A percentile compares a stretch with the other conserved stretches of the same genome.
These are phyloP conservation scores for Seiridium cupressi DNA, from an alignment of 2,329 filamentous ascomycete species.

Conservation along the genomic window DNA sequence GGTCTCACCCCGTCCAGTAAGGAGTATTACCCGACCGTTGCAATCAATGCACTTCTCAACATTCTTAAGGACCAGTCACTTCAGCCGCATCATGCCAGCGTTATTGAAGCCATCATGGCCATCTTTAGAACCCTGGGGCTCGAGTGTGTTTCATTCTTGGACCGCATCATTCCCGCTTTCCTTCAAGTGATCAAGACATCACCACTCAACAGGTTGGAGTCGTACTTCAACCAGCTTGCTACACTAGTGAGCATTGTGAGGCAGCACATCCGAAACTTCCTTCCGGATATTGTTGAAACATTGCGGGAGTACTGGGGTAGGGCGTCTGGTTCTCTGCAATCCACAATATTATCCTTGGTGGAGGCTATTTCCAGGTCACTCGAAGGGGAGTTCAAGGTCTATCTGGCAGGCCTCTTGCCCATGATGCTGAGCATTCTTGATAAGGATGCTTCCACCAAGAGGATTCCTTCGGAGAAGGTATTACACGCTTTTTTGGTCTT, in stretches of 20 bases:
- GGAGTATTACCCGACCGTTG: slow-evolving; percentile 97
- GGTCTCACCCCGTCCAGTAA: slow-evolving; percentile 95
- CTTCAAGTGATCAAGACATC: slow-evolving; percentile 84
- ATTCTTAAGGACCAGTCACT: slow-evolving; percentile 90
- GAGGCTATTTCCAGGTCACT: slow-evolving; percentile 92
- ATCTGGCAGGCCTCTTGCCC: slow-evolving; percentile 83
- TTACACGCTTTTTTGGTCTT: slow-evolving; percentile 95
- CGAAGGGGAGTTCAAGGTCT: slow-evolving; percentile 97
- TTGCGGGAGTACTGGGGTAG: slow-evolving; percentile 87
- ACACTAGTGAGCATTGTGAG: slow-evolving; percentile 92
- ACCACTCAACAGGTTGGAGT: slow-evolving; percentile 75
- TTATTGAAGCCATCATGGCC: slow-evolving; percentile 97
- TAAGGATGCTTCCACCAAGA: slow-evolving; percentile 72
- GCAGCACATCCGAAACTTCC: slow-evolving; percentile 90
- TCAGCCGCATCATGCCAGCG: slow-evolving; percentile 84
- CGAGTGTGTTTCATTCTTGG: slow-evolving; percentile 93
- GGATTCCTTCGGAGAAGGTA: slow-evolving; percentile 84
- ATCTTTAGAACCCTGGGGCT: slow-evolving; percentile 96
- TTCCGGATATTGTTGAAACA: slow-evolving; percentile 82
- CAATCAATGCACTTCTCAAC: slow-evolving; percentile 91
- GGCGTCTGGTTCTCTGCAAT: slow-evolving; percentile 74
- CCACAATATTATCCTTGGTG: slow-evolving; percentile 86
- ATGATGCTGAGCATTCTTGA: slow-evolving; percentile 94
- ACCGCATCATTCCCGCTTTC: slow-evolving; percentile 92
- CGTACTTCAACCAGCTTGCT: slow-evolving; percentile 96